phyloP scores from a whole-genome alignment of 306 rosid genomes.

The Hippophae tibetana region DNA sequence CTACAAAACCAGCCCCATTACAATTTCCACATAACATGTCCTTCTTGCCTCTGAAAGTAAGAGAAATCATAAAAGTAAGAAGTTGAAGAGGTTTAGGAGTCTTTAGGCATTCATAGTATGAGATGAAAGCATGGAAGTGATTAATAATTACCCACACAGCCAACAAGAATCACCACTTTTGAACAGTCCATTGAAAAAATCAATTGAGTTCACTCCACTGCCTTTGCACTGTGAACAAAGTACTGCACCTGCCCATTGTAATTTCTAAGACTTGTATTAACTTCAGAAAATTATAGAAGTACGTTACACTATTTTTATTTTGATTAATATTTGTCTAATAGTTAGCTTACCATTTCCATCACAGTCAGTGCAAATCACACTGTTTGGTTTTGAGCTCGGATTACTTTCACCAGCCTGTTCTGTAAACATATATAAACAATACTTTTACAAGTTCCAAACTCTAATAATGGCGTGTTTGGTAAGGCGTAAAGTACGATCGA shows the following conservation, averaged over 20 bases:
- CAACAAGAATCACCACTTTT: constrained; percentile 87
- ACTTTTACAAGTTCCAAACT: no score
- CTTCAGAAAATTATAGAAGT: background rate
- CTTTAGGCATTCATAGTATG: no score
- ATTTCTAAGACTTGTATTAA: background rate
- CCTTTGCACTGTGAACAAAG: constrained; percentile 71
- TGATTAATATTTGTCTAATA: background rate
- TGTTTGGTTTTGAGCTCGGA: constrained; percentile 49
- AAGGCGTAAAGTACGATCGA: no score
- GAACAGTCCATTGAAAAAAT: constrained; percentile 72
- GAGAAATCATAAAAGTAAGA: background rate
- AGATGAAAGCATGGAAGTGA: background rate
- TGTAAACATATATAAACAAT: no score
- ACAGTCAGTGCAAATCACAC: constrained; percentile 69
- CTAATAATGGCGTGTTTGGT: no score
- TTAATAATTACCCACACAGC: constrained; percentile 68
- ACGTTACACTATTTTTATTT: no score
- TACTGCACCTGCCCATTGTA: constrained; percentile 42
- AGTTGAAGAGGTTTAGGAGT: background rate
- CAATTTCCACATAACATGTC: constrained; percentile 75
- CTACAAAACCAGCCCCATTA: constrained; percentile 90
- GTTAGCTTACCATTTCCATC: constrained; percentile 63
- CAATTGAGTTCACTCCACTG: constrained; percentile 62
- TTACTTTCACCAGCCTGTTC: constrained; percentile 37
- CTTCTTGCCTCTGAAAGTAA: constrained; percentile 63